Evolutionary conservation across 1,284 basidiomycete species (phyloP), one percentile per base, ranked within the genome.

Genomic region (Laetiporus sulphureus): DNA sequence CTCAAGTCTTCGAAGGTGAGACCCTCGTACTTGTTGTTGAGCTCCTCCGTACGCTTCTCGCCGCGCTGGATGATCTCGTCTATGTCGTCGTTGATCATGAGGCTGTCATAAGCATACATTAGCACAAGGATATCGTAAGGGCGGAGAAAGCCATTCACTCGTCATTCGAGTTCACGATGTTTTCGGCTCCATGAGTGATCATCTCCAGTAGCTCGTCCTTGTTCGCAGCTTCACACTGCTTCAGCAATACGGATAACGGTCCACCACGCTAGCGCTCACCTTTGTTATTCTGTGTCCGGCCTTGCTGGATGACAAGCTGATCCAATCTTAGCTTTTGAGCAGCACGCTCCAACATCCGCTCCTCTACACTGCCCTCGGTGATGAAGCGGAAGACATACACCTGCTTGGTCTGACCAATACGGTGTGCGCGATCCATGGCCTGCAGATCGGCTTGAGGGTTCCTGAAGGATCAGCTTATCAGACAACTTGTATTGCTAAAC

Each of bases 401-500:
- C 64, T 99, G 95, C 66, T 98, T 98, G 38, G 90, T 98, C 67
- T 98, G 96, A 2, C 95, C 95, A 49, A 99, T 98, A 53, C 95
- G 90, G 67, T 99, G 95, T 0, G 95, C 95, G 51, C 95, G 89
- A 61, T 99, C 95, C 96, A 99, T 98, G 5, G 96, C 96, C 63
- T 99, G 96, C 42, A 99, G 63, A 70, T 99, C 96, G 3, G 95
- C 95, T 66, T 99, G 95, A 1, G 96, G 95, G 63, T 99, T 99
- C 87, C 86, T 89, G 34, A 15, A 33, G 19, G 11, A 33, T 19
- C 25, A 27, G 25, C 25, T 11, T 27, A 23, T 41, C 37, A 53
- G 18, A 33, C 19, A 46, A 54, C 36, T 27, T 18, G 24, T 7
- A 32, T 18, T 22, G 25, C 8, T 16, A 27, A 16, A 15, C 7